Conservation (phyloP, 352 stramenopile genomes). For the Phytophthora macrochlamydospora region DNA sequence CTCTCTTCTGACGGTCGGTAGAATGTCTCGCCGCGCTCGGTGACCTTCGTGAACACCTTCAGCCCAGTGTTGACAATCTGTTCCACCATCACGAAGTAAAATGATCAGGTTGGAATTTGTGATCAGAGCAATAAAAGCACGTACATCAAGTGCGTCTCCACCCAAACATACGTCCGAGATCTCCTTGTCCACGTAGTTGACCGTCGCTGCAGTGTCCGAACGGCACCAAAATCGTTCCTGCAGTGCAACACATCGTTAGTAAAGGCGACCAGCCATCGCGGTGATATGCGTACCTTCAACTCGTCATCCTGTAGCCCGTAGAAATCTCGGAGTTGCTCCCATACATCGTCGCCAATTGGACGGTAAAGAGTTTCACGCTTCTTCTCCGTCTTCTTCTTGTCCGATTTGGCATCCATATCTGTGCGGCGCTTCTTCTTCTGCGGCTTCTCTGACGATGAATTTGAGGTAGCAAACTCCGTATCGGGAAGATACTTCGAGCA, state of each 20-base stretch:
- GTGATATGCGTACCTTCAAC: constrained; percentile 43
- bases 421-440: constrained; percentile 60
- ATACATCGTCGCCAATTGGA: constrained; percentile 63
- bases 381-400: constrained; percentile 38
- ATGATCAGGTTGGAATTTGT: too few species aligned
- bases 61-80: constrained; percentile 94
- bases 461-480: constrained; percentile 36
- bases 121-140: not conserved
- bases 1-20: constrained; percentile 90
- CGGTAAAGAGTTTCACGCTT: constrained; percentile 78
- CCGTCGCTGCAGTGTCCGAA: constrained; percentile 71
- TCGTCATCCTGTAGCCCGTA: constrained; percentile 63
- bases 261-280: not conserved
- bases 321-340: constrained; percentile 58
- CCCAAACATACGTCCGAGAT: constrained; percentile 67
- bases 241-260: constrained; percentile 4
- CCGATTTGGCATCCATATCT: constrained; percentile 12
- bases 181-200: constrained; percentile 82
- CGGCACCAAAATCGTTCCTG: constrained; percentile 73
- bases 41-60: constrained; percentile 88
- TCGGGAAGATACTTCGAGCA: constrained; percentile 67
- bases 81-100: not conserved
- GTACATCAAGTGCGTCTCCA: constrained; percentile 71
- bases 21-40: constrained; percentile 63
- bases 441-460: constrained; percentile 28